These are phyloP conservation scores for Panaeolus cyanescens DNA, from an alignment of 768 basidiomycete genomes.

Conservation along the genomic window DNA sequence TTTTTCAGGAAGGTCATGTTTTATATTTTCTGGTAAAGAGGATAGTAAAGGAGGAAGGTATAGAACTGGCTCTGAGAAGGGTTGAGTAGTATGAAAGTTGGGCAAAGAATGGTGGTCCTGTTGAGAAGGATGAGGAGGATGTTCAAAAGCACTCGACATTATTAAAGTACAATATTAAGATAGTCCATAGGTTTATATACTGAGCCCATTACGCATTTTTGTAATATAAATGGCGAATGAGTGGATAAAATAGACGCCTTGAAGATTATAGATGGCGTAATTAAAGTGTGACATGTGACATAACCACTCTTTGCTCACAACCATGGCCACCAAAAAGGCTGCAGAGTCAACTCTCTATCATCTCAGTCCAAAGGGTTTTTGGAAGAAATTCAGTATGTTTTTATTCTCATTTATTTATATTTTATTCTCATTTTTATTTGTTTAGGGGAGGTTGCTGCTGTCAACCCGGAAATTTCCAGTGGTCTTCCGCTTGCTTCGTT, in stretches of 20 bases:
- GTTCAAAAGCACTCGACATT: slow-evolving; percentile 30
- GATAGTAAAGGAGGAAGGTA: slow-evolving; percentile 88
- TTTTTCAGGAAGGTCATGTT: slow-evolving; percentile 21
- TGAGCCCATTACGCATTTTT: background rate
- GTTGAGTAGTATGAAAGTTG: slow-evolving; percentile 13
- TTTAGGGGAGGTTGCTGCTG: slow-evolving; percentile 78
- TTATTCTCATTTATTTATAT: background rate
- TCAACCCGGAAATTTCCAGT: slow-evolving; percentile 89
- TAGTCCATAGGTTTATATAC: too few relatives aligned
- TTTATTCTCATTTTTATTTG: slow-evolving; percentile 7
- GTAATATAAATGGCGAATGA: too few relatives aligned
- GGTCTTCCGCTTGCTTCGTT: slow-evolving; percentile 78
- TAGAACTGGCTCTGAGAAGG: slow-evolving; percentile 50
- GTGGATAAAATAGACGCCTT: background rate
- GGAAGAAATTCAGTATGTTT: slow-evolving; percentile 92
- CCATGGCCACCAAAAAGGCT: slow-evolving; percentile 76
- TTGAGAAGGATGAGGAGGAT: slow-evolving; percentile 34
- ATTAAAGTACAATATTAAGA: too few relatives aligned
- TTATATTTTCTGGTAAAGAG: slow-evolving; percentile 54
- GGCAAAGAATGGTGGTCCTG: slow-evolving; percentile 20
- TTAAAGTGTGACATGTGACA: background rate
- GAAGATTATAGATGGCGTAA: background rate
- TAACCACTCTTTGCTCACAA: slow-evolving; percentile 4
- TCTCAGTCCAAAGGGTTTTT: slow-evolving; percentile 86
- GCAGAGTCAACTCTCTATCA: slow-evolving; percentile 93